phyloP scores from a whole-genome alignment of 176 grass and related monocot species.

The Rhynchospora pubera region DNA sequence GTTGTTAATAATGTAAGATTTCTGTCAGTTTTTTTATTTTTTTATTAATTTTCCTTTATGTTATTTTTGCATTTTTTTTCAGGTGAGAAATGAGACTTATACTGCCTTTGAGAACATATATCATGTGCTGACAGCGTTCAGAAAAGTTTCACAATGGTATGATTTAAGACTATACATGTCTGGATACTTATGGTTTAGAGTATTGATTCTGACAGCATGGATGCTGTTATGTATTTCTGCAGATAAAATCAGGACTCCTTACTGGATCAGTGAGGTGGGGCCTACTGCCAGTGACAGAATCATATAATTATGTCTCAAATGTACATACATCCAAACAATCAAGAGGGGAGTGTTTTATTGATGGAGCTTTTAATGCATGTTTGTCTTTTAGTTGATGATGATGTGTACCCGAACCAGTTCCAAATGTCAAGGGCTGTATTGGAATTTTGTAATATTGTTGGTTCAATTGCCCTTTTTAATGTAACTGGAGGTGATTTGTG shows the following conservation, averaged over 20 bases:
- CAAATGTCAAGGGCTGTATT: not conserved
- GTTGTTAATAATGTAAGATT: not conserved
- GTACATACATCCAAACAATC: constrained; percentile 16
- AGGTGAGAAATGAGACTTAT: constrained; percentile 98
- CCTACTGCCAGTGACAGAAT: not conserved
- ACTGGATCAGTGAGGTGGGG: constrained; percentile 16
- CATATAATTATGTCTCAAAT: constrained; percentile 18
- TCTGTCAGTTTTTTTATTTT: not conserved
- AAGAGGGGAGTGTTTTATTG: too few species aligned
- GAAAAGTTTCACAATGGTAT: constrained; percentile 91
- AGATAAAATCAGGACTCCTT: not conserved
- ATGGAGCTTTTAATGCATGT: not conserved
- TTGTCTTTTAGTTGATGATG: constrained; percentile 1
- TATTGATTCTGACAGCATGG: not conserved
- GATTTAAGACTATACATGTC: constrained; percentile 4
- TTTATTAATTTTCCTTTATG: not conserved
- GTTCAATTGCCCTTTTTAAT: constrained; percentile 10
- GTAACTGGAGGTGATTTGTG: constrained; percentile 4
- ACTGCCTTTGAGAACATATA: constrained; percentile 97
- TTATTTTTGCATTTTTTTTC: constrained; percentile 8
- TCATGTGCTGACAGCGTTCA: constrained; percentile 75
- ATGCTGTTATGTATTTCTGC: too few species aligned
- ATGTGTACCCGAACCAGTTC: not conserved
- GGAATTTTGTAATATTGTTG: constrained; percentile 8
- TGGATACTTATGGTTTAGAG: not conserved